phyloP scores from a whole-genome alignment of 2,329 filamentous ascomycete genomes.

The Nemania sp. region DNA sequence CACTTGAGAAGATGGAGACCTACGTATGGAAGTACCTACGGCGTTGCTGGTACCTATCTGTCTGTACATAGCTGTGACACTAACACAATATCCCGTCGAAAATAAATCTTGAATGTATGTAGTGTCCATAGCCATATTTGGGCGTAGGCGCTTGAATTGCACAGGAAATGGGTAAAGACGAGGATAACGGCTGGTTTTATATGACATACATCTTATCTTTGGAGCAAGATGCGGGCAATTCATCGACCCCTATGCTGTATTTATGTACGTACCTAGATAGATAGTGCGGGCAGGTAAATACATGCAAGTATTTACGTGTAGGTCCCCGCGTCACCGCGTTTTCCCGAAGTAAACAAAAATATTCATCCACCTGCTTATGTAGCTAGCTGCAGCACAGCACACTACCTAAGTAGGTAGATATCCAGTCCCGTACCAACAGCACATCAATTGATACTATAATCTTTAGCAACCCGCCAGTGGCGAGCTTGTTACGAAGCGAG shows the following conservation, averaged over 20 bases:
- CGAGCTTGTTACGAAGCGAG: constrained; percentile 24
- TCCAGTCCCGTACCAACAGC: background rate
- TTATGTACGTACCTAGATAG: no score
- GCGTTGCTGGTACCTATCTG: background rate
- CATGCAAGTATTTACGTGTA: constrained; percentile 27
- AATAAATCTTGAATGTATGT: background rate
- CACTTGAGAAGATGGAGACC: background rate
- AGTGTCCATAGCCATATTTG: background rate
- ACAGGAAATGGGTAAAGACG: background rate
- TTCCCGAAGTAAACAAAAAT: constrained; percentile 46
- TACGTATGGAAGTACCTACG: no score
- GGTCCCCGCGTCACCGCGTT: constrained; percentile 31
- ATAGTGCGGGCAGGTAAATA: background rate
- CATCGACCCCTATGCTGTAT: background rate
- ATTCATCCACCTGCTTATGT: background rate
- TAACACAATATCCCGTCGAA: background rate
- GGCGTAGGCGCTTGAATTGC: background rate
- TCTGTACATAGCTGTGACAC: background rate
- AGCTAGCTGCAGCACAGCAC: no score
- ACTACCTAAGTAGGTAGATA: background rate
- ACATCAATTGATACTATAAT: no score
- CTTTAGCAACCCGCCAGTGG: constrained; percentile 40
- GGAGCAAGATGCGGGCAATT: background rate
- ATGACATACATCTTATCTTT: background rate
- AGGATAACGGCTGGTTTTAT: background rate